Evolutionary conservation across 768 basidiomycete genomes (phyloP).

Genomic region (Lentinula lateritia): DNA sequence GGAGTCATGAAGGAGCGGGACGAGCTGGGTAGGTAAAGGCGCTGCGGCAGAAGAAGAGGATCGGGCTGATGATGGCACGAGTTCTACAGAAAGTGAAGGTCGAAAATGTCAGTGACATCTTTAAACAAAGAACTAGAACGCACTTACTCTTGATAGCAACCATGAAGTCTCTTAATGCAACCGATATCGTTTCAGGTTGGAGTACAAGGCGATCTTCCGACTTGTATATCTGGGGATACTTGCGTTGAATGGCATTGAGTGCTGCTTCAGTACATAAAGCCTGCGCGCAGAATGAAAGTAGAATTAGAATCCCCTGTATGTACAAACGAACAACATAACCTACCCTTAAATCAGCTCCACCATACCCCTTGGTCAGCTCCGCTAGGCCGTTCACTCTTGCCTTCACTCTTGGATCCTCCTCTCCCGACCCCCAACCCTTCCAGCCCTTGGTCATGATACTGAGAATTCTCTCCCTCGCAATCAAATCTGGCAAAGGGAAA

Average conservation of each 20-base stretch:
- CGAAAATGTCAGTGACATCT: neutral
- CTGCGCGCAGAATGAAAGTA: constrained; percentile 27
- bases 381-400: constrained; percentile 54
- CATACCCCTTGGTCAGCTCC: constrained; percentile 82
- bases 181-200: constrained; percentile 78
- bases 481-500: constrained; percentile 82
- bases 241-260: constrained; percentile 90
- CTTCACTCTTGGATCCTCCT: constrained; percentile 8
- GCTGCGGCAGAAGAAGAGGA: constrained; percentile 83
- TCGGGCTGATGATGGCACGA: constrained; percentile 92
- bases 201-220: constrained; percentile 80
- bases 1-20: constrained; percentile 63
- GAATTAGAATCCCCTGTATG: neutral
- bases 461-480: constrained; percentile 85
- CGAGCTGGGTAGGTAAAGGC: constrained; percentile 80
- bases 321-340: constrained; percentile 21
- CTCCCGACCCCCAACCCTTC: constrained; percentile 65
- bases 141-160: constrained; percentile 88
- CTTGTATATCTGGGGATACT: constrained; percentile 97
- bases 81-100: constrained; percentile 42
- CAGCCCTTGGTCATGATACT: constrained; percentile 86
- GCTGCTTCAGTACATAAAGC: constrained; percentile 97
- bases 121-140: neutral
- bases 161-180: constrained; percentile 92
- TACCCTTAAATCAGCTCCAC: constrained; percentile 93